Evolutionary conservation across 257 asterid species (phyloP).

Genomic region (Lycium barbarum): DNA sequence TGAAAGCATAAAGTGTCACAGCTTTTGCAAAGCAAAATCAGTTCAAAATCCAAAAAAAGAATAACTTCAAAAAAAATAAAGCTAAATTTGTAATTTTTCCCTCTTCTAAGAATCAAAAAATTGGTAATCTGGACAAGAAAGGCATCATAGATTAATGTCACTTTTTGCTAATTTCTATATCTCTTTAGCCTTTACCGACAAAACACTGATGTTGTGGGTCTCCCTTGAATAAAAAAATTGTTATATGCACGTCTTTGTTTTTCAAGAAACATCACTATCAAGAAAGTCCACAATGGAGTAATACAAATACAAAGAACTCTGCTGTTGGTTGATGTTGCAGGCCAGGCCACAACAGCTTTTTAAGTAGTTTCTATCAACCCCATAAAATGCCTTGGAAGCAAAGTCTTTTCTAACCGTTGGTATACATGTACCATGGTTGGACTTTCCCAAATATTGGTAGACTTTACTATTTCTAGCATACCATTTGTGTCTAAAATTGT

Average conservation of each 20-base stretch:
- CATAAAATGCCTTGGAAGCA: slow-evolving; percentile 63
- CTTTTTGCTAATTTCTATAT: too few species aligned
- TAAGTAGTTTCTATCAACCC: slow-evolving; percentile 25
- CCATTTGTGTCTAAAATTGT: too few species aligned
- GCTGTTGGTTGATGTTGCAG: background rate
- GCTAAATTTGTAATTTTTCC: background rate
- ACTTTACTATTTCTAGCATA: slow-evolving; percentile 38
- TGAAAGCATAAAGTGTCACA: background rate
- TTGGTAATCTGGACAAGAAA: slow-evolving; percentile 10
- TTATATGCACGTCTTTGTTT: too few species aligned
- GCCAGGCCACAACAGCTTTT: slow-evolving; percentile 26
- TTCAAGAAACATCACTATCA: too few species aligned
- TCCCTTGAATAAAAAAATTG: too few species aligned
- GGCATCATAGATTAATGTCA: background rate
- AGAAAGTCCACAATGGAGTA: too few species aligned
- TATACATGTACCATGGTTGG: slow-evolving; percentile 34
- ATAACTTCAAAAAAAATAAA: background rate
- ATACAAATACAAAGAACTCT: background rate
- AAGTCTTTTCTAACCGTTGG: slow-evolving; percentile 67
- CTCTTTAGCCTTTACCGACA: too few species aligned
- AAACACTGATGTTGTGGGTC: too few species aligned
- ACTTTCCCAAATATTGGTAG: slow-evolving; percentile 36
- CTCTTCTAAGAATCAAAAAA: slow-evolving; percentile 7
- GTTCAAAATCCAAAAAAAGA: background rate
- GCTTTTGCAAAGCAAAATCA: background rate